Evolutionary conservation across 2,329 filamentous ascomycete genomes (phyloP).

Genomic region (Scedosporium boydii): DNA sequence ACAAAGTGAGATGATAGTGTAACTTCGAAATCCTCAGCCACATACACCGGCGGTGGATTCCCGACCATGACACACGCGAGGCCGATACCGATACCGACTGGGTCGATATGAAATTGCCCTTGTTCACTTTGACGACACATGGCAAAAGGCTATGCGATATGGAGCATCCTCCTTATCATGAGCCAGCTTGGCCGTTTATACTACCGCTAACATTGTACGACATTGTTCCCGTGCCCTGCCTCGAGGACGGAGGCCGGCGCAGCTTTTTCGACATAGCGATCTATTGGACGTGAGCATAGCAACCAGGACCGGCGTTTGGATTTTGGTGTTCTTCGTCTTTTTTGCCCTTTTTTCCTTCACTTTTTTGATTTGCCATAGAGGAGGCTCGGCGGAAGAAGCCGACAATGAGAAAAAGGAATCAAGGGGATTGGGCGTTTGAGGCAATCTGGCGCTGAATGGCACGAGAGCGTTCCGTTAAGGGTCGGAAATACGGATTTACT

Average conservation of each 20-base stretch:
- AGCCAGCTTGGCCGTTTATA: too few species aligned
- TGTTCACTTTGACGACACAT: too few species aligned
- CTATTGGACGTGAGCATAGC: neutral
- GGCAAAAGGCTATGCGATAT: too few species aligned
- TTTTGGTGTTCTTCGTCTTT: neutral
- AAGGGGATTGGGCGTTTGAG: neutral
- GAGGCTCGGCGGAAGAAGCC: neutral
- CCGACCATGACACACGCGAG: conserved; percentile 1
- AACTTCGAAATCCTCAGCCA: neutral
- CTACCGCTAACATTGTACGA: too few species aligned
- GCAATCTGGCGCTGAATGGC: neutral
- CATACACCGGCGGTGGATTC: neutral
- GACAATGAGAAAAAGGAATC: neutral
- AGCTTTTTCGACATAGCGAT: neutral
- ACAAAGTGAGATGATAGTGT: neutral
- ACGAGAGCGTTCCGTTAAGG: neutral
- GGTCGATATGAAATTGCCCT: neutral
- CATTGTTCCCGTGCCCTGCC: neutral
- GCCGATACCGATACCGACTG: neutral
- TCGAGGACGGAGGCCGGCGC: neutral
- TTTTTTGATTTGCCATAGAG: neutral
- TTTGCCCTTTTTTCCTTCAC: neutral
- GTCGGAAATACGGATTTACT: neutral
- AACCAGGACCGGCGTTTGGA: neutral
- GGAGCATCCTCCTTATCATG: too few species aligned